phyloP scores from a whole-genome alignment of 2,329 filamentous ascomycete genomes.

The Penicillium decumbens region DNA sequence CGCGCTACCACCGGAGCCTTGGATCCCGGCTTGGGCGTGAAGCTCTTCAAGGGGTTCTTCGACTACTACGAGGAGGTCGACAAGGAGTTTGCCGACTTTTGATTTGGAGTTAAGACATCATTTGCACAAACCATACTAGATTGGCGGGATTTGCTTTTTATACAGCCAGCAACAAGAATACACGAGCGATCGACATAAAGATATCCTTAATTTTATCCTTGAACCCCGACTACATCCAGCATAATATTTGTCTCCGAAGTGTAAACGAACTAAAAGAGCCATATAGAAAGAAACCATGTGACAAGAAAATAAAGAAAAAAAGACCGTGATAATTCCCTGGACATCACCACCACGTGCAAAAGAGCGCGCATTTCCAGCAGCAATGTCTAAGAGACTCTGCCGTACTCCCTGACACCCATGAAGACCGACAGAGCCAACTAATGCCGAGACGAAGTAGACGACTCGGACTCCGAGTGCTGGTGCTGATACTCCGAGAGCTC shows the following conservation, averaged over 20 bases:
- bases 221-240: conserved; percentile 4
- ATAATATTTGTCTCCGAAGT: conserved; percentile 1
- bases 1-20: conserved; percentile 79
- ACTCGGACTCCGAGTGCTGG: conserved; percentile 4
- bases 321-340: not conserved
- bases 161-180: conserved; percentile 1
- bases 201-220: not conserved
- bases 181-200: not conserved
- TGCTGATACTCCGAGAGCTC: conserved; percentile 9
- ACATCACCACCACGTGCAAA: not conserved
- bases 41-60: conserved; percentile 84
- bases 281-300: conserved; percentile 1
- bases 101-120: conserved; percentile 1
- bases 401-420: not conserved
- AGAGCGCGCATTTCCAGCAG: not conserved
- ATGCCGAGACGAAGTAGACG: conserved; percentile 1
- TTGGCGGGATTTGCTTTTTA: not conserved
- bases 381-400: not conserved
- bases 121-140: not conserved
- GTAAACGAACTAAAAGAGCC: not conserved
- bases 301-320: not conserved
- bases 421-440: not conserved
- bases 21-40: conserved; percentile 82
- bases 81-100: conserved; percentile 59
- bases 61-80: conserved; percentile 83